Percentiles rank a stretch among this genome's conserved stretches.
These are phyloP conservation scores for Craterostigma plantagineum DNA, from an alignment of 257 asterid genomes.

Conservation along the genomic window DNA sequence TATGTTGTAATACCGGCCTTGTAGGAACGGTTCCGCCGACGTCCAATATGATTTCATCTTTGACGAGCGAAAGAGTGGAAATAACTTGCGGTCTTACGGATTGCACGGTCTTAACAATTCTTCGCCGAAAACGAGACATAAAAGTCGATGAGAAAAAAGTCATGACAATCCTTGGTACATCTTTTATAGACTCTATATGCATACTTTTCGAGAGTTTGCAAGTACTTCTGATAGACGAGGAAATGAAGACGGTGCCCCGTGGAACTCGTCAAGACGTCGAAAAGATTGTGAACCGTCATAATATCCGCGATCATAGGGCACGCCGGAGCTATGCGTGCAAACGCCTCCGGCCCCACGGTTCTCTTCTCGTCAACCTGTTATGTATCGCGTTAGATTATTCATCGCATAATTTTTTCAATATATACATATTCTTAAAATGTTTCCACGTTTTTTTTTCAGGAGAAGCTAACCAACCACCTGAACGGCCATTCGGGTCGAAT, in stretches of 20 bases:
- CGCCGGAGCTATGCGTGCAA: slow-evolving; percentile 87
- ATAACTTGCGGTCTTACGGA: slow-evolving; percentile 42
- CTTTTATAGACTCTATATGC: slow-evolving; percentile 8
- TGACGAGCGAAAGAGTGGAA: slow-evolving; percentile 56
- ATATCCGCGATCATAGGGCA: slow-evolving; percentile 61
- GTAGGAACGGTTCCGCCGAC: slow-evolving; percentile 74
- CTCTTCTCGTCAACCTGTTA: slow-evolving; percentile 54
- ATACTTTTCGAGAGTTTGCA: slow-evolving; percentile 74
- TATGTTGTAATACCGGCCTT: slow-evolving; percentile 74
- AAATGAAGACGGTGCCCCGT: slow-evolving; percentile 68
- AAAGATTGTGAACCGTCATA: slow-evolving; percentile 79
- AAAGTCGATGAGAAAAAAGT: neutral
- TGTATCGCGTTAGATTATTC: no score
- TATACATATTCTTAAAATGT: no score
- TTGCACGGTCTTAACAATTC: slow-evolving; percentile 21
- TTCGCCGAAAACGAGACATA: neutral
- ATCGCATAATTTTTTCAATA: no score
- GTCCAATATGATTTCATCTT: slow-evolving; percentile 66
- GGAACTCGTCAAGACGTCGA: slow-evolving; percentile 56
- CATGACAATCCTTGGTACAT: neutral
- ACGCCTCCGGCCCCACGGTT: slow-evolving; percentile 80
- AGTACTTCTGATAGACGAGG: slow-evolving; percentile 66
- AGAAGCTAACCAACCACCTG: slow-evolving; percentile 33
- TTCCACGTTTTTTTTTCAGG: neutral
- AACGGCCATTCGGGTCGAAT: slow-evolving; percentile 76